A percentile compares a stretch with the other conserved stretches of the same genome.
Conservation (phyloP, 2,329 filamentous ascomycete species). For the Fusarium acutatum region DNA sequence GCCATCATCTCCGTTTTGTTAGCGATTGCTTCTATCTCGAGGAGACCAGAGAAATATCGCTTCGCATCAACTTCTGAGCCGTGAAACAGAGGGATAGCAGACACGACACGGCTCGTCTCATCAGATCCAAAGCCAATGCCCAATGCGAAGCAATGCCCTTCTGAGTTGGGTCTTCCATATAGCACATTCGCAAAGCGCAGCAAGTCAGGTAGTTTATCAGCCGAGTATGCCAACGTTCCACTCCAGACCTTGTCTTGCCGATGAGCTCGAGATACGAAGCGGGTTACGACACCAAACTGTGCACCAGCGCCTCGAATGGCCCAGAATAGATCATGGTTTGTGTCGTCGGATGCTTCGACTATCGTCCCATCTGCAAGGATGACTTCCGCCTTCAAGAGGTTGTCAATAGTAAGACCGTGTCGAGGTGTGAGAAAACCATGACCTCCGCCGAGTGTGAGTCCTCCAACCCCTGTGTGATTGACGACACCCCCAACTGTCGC, state of each 20-base stretch:
- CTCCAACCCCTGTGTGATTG: constrained; percentile 69
- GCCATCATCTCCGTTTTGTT: constrained; percentile 30
- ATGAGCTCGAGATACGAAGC: constrained; percentile 45
- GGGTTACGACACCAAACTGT: constrained; percentile 54
- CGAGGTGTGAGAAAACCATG: constrained; percentile 64
- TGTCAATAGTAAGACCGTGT: constrained; percentile 61
- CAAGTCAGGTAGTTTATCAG: constrained; percentile 37
- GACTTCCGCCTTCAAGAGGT: constrained; percentile 50
- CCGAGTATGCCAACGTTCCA: constrained; percentile 40
- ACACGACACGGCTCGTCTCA: constrained; percentile 16
- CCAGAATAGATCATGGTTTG: constrained; percentile 57
- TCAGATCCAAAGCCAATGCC: constrained; percentile 36
- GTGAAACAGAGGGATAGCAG: constrained; percentile 36
- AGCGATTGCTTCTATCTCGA: constrained; percentile 10
- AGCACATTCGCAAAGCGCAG: constrained; percentile 35
- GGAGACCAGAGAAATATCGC: constrained; percentile 32
- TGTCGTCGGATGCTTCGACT: constrained; percentile 49
- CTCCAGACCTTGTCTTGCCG: constrained; percentile 45
- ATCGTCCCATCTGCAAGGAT: constrained; percentile 50
- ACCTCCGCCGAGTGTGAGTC: constrained; percentile 65
- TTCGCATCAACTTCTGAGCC: constrained; percentile 25
- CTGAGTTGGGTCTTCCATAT: constrained; percentile 14
- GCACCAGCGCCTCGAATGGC: constrained; percentile 58
- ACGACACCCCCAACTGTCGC: constrained; percentile 70
- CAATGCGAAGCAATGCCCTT: constrained; percentile 38